phyloP scores from a whole-genome alignment of 23 red algal species.

The Gracilaria gracilis region DNA sequence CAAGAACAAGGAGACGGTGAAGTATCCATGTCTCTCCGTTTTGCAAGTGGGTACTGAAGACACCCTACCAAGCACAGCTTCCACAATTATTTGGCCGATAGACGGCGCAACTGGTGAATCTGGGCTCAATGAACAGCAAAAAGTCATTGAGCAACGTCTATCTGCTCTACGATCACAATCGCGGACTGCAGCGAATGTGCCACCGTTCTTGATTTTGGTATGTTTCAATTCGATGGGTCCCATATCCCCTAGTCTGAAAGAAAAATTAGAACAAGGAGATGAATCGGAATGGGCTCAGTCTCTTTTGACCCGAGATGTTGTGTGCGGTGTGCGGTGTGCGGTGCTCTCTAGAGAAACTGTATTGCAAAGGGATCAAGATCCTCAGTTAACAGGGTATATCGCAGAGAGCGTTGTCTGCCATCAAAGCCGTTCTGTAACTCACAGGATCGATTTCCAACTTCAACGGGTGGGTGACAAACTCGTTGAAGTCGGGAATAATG shows the following conservation, averaged over 20 bases:
- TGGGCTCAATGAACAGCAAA: not conserved
- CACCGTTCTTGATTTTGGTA: conserved; percentile 25
- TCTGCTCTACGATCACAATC: not conserved
- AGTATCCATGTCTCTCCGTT: conserved; percentile 14
- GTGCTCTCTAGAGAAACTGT: not conserved
- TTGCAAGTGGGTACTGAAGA: not conserved
- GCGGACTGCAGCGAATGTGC: not conserved
- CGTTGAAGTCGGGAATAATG: conserved; percentile 6
- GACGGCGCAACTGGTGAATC: not conserved
- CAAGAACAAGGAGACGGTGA: not conserved
- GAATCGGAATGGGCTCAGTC: not conserved
- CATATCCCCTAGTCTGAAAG: not conserved
- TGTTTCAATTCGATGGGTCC: conserved; percentile 18
- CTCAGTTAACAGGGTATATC: not conserved
- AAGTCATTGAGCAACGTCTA: conserved; percentile 2
- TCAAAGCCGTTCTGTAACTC: not conserved
- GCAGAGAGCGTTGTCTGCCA: not conserved
- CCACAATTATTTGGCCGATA: conserved; percentile 10
- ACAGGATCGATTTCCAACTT: not conserved
- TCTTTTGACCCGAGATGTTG: not conserved
- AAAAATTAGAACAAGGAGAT: not conserved
- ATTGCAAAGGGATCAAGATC: not conserved
- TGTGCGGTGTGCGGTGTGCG: not conserved
- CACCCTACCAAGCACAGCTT: not conserved
- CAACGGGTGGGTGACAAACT: not conserved